A percentile compares a stretch with the other conserved stretches of the same genome.
Conservation (phyloP, 2,329 filamentous ascomycete genomes). For the Colletotrichum sp. region DNA sequence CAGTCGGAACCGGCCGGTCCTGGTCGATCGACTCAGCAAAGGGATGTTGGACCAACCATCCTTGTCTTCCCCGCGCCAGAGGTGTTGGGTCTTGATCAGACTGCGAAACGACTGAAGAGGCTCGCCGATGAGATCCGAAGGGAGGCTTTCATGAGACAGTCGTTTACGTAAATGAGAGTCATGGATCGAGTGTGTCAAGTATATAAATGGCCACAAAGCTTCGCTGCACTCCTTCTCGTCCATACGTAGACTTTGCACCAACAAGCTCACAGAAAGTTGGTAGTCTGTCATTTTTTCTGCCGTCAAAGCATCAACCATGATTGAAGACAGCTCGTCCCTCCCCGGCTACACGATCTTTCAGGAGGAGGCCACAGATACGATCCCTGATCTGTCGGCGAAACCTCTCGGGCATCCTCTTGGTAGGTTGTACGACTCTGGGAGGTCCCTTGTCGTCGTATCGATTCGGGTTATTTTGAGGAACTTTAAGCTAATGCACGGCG, state of each 20-base stretch:
- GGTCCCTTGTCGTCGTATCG: neutral
- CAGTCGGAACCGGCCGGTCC: neutral
- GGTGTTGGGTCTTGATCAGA: neutral
- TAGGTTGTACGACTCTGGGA: slow-evolving; percentile 17
- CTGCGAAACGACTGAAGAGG: neutral
- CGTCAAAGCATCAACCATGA: slow-evolving; percentile 34
- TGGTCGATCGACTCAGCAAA: neutral
- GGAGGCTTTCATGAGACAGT: slow-evolving; percentile 27
- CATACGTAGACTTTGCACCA: neutral
- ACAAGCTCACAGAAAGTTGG: neutral
- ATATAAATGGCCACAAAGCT: neutral
- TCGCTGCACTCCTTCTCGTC: neutral
- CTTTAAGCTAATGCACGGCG: neutral
- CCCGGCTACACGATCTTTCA: slow-evolving; percentile 51
- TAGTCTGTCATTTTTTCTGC: neutral
- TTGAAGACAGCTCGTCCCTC: slow-evolving; percentile 47
- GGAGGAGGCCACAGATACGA: slow-evolving; percentile 43
- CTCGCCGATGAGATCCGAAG: neutral
- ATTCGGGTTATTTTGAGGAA: neutral
- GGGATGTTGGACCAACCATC: neutral
- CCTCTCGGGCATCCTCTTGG: slow-evolving; percentile 42
- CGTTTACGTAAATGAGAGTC: slow-evolving; percentile 17
- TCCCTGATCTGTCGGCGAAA: slow-evolving; percentile 36
- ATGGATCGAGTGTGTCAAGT: neutral
- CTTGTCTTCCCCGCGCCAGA: neutral